Evolutionary conservation across 495 filamentous ascomycete genomes (phyloP).

Genomic region (Xylaria acuta): DNA sequence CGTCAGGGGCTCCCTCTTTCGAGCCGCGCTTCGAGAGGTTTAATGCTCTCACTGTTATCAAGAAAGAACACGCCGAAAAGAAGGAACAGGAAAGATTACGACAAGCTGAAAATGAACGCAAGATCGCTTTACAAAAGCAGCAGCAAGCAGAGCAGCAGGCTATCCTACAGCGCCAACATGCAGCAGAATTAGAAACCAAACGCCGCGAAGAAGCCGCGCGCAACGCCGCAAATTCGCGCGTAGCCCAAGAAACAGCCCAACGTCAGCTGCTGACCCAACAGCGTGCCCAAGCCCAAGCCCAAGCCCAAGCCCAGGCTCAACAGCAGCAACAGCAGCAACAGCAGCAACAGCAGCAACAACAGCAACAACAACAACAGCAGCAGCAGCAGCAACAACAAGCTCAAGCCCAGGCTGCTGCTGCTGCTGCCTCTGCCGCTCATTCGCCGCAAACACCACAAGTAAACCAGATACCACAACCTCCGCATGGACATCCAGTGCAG

Average conservation of each 20-base stretch:
- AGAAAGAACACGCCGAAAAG: slow-evolving; percentile 74
- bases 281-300: slow-evolving; percentile 42
- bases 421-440: slow-evolving; percentile 52
- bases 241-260: slow-evolving; percentile 39
- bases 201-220: slow-evolving; percentile 45
- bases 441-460: slow-evolving; percentile 39
- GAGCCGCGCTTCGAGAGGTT: slow-evolving; percentile 89
- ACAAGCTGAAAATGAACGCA: slow-evolving; percentile 71
- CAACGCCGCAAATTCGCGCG: slow-evolving; percentile 36
- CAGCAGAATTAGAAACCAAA: slow-evolving; percentile 41
- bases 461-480: slow-evolving; percentile 35
- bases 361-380: slow-evolving; percentile 40
- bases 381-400: slow-evolving; percentile 41
- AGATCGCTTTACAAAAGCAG: slow-evolving; percentile 58
- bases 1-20: slow-evolving; percentile 70
- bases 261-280: slow-evolving; percentile 41
- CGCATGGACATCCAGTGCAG: slow-evolving; percentile 51
- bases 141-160: slow-evolving; percentile 40
- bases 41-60: slow-evolving; percentile 87
- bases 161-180: slow-evolving; percentile 38
- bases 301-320: slow-evolving; percentile 52
- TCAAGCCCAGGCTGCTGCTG: slow-evolving; percentile 38
- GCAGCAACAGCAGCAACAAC: slow-evolving; percentile 40
- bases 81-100: slow-evolving; percentile 65
- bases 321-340: slow-evolving; percentile 48